A percentile compares a stretch with the other conserved stretches of the same genome.
Conservation (phyloP, 805 yeast genomes). For the Novakomyces olei region DNA sequence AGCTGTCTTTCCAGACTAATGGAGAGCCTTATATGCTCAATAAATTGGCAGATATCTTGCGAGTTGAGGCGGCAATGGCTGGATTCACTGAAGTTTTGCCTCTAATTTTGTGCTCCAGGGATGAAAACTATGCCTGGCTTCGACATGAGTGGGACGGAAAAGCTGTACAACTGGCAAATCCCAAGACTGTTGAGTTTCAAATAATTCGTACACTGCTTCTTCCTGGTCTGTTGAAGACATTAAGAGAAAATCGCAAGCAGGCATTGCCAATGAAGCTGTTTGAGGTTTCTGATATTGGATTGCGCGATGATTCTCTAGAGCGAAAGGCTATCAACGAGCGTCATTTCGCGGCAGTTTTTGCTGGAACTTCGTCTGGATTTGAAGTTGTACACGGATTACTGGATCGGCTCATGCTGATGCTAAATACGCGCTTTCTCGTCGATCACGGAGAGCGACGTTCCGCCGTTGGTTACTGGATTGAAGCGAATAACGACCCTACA, state of each 20-base stretch:
- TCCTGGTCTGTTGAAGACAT: slow-evolving; percentile 87
- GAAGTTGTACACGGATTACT: slow-evolving; percentile 85
- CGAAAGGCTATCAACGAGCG: slow-evolving; percentile 82
- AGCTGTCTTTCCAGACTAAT: slow-evolving; percentile 54
- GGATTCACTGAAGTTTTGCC: slow-evolving; percentile 96
- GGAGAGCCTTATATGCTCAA: slow-evolving; percentile 81
- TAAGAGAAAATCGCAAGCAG: slow-evolving; percentile 89
- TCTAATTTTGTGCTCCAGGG: slow-evolving; percentile 83
- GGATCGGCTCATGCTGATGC: slow-evolving; percentile 87
- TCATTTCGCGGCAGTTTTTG: slow-evolving; percentile 83
- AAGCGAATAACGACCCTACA: slow-evolving; percentile 23
- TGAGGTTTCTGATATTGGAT: slow-evolving; percentile 85
- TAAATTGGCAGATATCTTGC: slow-evolving; percentile 71
- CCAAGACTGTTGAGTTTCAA: slow-evolving; percentile 90
- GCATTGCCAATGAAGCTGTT: slow-evolving; percentile 85
- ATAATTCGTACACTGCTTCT: slow-evolving; percentile 87
- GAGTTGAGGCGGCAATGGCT: slow-evolving; percentile 78
- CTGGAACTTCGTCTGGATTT: slow-evolving; percentile 88
- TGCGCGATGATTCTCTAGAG: slow-evolving; percentile 58
- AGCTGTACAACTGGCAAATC: slow-evolving; percentile 84
- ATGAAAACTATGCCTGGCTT: slow-evolving; percentile 81
- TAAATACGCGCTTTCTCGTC: slow-evolving; percentile 32
- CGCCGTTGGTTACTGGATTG: slow-evolving; percentile 38
- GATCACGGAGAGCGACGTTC: slow-evolving; percentile 31
- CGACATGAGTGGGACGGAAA: slow-evolving; percentile 45